Percentiles rank a stretch among this genome's conserved stretches.
Evolutionary conservation across 305 asterid species (phyloP).

Genomic region (Fraxinus sp.): DNA sequence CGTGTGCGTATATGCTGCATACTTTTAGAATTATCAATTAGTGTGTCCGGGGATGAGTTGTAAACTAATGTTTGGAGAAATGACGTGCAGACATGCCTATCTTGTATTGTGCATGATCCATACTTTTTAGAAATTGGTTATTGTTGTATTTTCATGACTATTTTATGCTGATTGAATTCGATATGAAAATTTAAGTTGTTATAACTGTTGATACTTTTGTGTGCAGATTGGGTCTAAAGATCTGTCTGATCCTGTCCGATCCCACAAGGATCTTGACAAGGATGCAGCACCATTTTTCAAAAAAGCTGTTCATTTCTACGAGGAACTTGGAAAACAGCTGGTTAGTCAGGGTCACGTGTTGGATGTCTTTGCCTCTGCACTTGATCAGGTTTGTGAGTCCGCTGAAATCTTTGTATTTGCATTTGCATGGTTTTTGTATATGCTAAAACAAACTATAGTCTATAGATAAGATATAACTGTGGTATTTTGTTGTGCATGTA

Average conservation of each 20-base stretch:
- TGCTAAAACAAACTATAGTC: not conserved
- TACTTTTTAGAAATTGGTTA: not conserved
- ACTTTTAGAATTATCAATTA: not conserved
- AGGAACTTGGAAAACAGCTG: constrained; percentile 80
- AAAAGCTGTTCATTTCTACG: constrained; percentile 78
- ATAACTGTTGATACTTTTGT: constrained; percentile 15
- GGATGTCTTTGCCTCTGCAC: constrained; percentile 97
- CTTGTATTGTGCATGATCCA: not conserved
- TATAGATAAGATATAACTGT: not conserved
- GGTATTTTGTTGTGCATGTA: not conserved
- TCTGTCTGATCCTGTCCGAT: constrained; percentile 93
- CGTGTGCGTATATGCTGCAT: not conserved
- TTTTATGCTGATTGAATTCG: constrained; percentile 19
- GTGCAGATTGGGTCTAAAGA: constrained; percentile 92
- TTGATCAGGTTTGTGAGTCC: constrained; percentile 75
- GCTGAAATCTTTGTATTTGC: constrained; percentile 1
- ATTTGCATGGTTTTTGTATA: constrained; percentile 8
- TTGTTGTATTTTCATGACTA: constrained; percentile 8
- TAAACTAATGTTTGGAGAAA: not conserved
- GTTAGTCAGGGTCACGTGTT: constrained; percentile 86
- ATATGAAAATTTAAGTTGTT: constrained; percentile 16
- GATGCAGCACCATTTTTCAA: constrained; percentile 88
- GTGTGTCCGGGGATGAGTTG: not conserved
- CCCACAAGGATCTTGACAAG: constrained; percentile 97
- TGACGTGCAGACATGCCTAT: not conserved